Conservation (phyloP, 2,329 filamentous ascomycete species). For the Colletotrichum sp. region DNA sequence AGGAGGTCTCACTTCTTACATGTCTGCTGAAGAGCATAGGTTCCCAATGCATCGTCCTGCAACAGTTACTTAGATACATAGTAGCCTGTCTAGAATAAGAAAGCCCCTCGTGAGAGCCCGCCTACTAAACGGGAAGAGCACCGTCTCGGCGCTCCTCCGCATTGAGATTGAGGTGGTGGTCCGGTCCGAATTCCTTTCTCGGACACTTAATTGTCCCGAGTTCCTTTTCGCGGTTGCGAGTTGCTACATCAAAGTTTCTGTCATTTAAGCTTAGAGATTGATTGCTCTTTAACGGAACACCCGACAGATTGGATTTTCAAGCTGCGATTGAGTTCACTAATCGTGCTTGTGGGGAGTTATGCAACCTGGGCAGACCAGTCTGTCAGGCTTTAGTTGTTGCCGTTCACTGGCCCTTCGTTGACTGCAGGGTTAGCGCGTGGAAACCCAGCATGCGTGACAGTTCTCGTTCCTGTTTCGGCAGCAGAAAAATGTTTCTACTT, state of each 20-base stretch:
- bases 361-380: neutral
- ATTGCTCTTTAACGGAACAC: no score
- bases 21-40: neutral
- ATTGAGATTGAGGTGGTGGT: neutral
- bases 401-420: no score
- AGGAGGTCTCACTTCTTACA: no score
- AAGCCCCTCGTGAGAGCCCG: rapidly evolving
- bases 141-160: neutral
- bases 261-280: neutral
- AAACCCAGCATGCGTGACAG: no score
- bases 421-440: no score
- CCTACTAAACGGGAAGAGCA: neutral
- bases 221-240: neutral
- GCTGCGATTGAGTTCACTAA: neutral
- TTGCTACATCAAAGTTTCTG: neutral
- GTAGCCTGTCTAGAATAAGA: neutral
- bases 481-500: no score
- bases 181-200: neutral
- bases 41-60: neutral
- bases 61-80: neutral
- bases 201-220: neutral
- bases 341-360: neutral
- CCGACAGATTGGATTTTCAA: neutral
- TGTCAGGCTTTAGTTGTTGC: no score
- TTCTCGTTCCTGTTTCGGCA: neutral